These are phyloP conservation scores for Exophiala spinifera DNA, from an alignment of 2,329 filamentous ascomycete genomes.

Conservation along the genomic window DNA sequence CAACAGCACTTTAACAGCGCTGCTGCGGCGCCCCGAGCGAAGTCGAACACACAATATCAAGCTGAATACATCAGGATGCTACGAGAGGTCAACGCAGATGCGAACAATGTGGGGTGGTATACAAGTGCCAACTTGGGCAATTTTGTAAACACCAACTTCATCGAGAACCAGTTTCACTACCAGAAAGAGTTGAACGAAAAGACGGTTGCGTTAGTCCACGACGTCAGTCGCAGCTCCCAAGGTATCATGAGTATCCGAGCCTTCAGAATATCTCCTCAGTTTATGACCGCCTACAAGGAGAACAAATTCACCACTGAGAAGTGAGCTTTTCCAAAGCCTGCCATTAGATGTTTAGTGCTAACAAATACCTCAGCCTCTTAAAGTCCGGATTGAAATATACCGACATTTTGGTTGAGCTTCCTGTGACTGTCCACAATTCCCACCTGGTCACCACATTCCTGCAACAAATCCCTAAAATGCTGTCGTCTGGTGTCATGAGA, in stretches of 20 bases:
- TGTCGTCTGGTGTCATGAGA: slow-evolving; percentile 42
- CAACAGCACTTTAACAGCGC: slow-evolving; percentile 67
- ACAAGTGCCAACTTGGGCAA: slow-evolving; percentile 98
- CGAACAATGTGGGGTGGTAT: slow-evolving; percentile 98
- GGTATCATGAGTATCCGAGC: slow-evolving; percentile 85
- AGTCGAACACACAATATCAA: slow-evolving; percentile 84
- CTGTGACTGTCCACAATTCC: slow-evolving; percentile 89
- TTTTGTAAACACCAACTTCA: slow-evolving; percentile 89
- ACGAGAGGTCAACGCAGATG: slow-evolving; percentile 96
- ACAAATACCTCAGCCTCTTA: slow-evolving; percentile 65
- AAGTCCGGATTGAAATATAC: slow-evolving; percentile 92
- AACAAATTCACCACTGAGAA: slow-evolving; percentile 95
- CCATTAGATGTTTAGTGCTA: neutral
- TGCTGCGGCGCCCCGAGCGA: slow-evolving; percentile 84
- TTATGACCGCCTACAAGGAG: slow-evolving; percentile 93
- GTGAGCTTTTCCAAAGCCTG: slow-evolving; percentile 52
- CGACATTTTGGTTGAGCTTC: slow-evolving; percentile 88
- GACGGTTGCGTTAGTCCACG: slow-evolving; percentile 86
- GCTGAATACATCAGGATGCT: slow-evolving; percentile 96
- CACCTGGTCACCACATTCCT: slow-evolving; percentile 94
- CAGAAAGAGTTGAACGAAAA: slow-evolving; percentile 86
- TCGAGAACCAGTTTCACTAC: slow-evolving; percentile 98
- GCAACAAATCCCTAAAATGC: slow-evolving; percentile 76
- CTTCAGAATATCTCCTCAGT: slow-evolving; percentile 81
- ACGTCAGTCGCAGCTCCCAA: slow-evolving; percentile 91